These are phyloP conservation scores for Byssothecium circinans DNA, from an alignment of 2,329 filamentous ascomycete genomes.

Conservation along the genomic window DNA sequence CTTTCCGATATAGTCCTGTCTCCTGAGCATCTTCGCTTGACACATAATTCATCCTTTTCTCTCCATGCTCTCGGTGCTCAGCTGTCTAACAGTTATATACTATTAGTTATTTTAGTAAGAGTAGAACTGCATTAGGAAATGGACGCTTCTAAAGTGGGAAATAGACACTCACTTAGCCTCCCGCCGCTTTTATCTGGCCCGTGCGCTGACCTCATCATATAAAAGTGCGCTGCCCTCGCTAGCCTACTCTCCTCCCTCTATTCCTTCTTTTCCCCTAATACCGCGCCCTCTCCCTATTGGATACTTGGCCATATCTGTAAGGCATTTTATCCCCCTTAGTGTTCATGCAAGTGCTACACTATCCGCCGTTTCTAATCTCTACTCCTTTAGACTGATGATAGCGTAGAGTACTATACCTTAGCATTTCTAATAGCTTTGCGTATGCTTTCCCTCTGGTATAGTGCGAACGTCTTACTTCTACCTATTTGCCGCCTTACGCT, in stretches of 20 bases:
- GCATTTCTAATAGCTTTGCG: no score
- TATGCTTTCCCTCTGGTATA: no score
- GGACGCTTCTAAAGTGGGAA: constrained; percentile 19
- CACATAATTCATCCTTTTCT: no score
- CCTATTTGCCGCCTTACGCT: no score
- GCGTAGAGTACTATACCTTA: constrained; percentile 3
- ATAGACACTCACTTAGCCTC: constrained; percentile 19
- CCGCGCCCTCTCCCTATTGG: constrained; percentile 4
- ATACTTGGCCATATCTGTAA: constrained; percentile 4
- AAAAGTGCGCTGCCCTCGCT: constrained; percentile 19
- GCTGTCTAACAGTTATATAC: no score
- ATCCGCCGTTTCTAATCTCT: constrained; percentile 6
- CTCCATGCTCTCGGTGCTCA: no score
- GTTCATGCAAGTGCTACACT: constrained; percentile 15
- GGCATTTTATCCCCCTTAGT: constrained; percentile 17
- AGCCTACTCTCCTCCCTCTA: constrained; percentile 11
- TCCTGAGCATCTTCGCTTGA: no score
- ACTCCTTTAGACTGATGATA: constrained; percentile 2
- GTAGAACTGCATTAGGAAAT: constrained; percentile 23
- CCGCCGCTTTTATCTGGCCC: constrained; percentile 25
- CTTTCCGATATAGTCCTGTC: no score
- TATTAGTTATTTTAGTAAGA: constrained; percentile 14
- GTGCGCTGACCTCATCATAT: constrained; percentile 20
- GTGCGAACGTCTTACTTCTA: no score
- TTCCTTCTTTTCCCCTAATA: constrained; percentile 16